A percentile compares a stretch with the other conserved stretches of the same genome.
phyloP scores from a whole-genome alignment of 1,284 basidiomycete species.

The Cryptococcus sp. region DNA sequence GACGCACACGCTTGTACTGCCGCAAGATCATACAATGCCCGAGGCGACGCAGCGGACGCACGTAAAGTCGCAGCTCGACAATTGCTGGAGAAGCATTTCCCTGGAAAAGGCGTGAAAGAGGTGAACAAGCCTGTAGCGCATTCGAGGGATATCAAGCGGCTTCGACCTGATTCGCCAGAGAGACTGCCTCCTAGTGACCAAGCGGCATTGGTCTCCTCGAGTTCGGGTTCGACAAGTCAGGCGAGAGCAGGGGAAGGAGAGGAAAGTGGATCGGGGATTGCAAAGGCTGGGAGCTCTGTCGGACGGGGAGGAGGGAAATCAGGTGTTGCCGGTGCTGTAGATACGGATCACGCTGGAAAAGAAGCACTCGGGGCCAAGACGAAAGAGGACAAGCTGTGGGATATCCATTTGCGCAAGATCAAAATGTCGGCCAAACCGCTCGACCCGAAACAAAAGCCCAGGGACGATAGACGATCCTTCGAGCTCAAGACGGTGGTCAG shows the following conservation, averaged over 20 bases:
- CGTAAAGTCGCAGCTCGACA: constrained; percentile 24
- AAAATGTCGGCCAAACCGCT: constrained; percentile 26
- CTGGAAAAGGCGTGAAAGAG: constrained; percentile 18
- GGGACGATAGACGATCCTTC: constrained; percentile 25
- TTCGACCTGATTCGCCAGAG: constrained; percentile 2
- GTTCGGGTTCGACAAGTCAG: too few species aligned
- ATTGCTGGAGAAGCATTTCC: constrained; percentile 30
- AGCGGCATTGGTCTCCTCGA: too few species aligned
- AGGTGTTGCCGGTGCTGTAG: too few species aligned
- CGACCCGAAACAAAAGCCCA: constrained; percentile 6
- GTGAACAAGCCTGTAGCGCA: constrained; percentile 21
- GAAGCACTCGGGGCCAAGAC: too few species aligned
- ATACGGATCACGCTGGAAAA: too few species aligned
- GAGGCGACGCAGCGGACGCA: constrained; percentile 22
- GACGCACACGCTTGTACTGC: constrained; percentile 29
- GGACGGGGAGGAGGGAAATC: too few species aligned
- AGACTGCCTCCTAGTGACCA: constrained; percentile 15
- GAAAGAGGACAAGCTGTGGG: constrained; percentile 33
- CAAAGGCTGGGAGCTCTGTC: too few species aligned
- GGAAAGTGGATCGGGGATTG: too few species aligned
- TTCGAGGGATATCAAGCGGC: constrained; percentile 12
- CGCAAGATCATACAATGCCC: constrained; percentile 20
- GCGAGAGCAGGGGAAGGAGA: too few species aligned
- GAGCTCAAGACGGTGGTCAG: constrained; percentile 25
- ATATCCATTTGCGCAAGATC: constrained; percentile 34